A percentile compares a stretch with the other conserved stretches of the same genome.
Evolutionary conservation across 108 stramenopile species (phyloP).

Genomic region (Skeletonema menzelii): DNA sequence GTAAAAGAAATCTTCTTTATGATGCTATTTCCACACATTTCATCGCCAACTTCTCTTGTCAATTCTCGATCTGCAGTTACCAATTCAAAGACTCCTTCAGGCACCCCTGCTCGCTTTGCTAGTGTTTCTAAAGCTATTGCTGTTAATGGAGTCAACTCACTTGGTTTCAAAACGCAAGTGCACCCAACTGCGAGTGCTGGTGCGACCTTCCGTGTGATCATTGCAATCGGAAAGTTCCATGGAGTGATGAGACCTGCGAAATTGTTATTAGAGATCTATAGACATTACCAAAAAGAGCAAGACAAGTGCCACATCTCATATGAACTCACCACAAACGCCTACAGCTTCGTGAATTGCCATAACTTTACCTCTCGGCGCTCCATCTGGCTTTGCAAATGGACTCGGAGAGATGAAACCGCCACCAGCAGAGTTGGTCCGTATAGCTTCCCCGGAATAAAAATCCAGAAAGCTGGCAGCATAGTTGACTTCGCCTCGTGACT

Average conservation of each 20-base stretch:
- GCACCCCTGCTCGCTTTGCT: constrained; percentile 80
- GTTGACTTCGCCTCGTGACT: constrained; percentile 85
- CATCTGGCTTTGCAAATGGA: constrained; percentile 51
- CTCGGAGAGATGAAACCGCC: constrained; percentile 68
- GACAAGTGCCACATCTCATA: background rate
- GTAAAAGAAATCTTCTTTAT: constrained; percentile 93
- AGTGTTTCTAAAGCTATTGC: constrained; percentile 77
- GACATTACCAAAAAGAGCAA: background rate
- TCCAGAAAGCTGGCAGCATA: constrained; percentile 88
- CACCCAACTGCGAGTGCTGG: constrained; percentile 93
- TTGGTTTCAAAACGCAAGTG: constrained; percentile 88
- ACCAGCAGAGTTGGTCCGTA: constrained; percentile 73
- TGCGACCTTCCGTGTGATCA: constrained; percentile 94
- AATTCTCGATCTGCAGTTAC: constrained; percentile 55
- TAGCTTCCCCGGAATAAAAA: constrained; percentile 87
- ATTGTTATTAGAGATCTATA: background rate
- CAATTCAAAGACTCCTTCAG: constrained; percentile 71
- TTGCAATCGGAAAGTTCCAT: constrained; percentile 98
- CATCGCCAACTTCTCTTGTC: constrained; percentile 64
- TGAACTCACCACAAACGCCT: constrained; percentile 57
- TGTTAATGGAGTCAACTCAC: constrained; percentile 85
- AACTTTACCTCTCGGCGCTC: constrained; percentile 59
- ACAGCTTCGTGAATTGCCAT: constrained; percentile 87
- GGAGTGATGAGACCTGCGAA: constrained; percentile 73
- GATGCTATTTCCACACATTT: constrained; percentile 66